These are phyloP conservation scores for Vitis labrusca DNA, from an alignment of 164 flowering plant genomes.

Conservation along the genomic window DNA sequence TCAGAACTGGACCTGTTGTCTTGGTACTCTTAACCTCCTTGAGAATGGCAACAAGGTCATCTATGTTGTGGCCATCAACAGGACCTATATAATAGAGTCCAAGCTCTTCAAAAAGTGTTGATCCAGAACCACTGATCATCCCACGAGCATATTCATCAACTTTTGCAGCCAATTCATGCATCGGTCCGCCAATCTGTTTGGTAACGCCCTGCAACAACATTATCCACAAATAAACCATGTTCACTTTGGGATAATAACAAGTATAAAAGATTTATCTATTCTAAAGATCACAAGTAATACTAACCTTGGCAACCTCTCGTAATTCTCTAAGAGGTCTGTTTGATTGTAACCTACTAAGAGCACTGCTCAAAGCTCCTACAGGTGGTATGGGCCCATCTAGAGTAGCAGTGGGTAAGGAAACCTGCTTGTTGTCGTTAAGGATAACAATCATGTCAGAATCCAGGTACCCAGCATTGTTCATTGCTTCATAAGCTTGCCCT, in stretches of 20 bases:
- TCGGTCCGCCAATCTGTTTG: conserved; percentile 81
- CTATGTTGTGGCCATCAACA: conserved; percentile 91
- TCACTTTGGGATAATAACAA: conserved; percentile 2
- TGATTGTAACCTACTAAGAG: conserved; percentile 89
- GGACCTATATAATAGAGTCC: conserved; percentile 98
- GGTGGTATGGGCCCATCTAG: conserved; percentile 93
- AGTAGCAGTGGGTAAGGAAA: conserved; percentile 90
- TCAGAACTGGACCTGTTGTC: conserved; percentile 88
- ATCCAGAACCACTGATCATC: conserved; percentile 93
- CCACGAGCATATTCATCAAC: conserved; percentile 98
- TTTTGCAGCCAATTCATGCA: conserved; percentile 92
- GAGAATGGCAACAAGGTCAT: conserved; percentile 85
- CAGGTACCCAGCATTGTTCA: conserved; percentile 98
- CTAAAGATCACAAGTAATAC: not conserved
- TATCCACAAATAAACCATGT: not conserved
- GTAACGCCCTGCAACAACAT: conserved; percentile 76
- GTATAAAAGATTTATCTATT: not conserved
- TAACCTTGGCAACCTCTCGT: conserved; percentile 94
- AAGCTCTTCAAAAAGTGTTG: conserved; percentile 92
- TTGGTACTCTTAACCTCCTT: conserved; percentile 81
- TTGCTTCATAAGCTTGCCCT: conserved; percentile 98
- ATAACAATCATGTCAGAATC: conserved; percentile 97
- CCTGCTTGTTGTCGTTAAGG: conserved; percentile 95
- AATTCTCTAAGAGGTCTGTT: conserved; percentile 92
- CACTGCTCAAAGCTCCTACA: conserved; percentile 96